Evolutionary conservation across 2,329 filamentous ascomycete genomes (phyloP).

Genomic region (Alternaria brassicae): DNA sequence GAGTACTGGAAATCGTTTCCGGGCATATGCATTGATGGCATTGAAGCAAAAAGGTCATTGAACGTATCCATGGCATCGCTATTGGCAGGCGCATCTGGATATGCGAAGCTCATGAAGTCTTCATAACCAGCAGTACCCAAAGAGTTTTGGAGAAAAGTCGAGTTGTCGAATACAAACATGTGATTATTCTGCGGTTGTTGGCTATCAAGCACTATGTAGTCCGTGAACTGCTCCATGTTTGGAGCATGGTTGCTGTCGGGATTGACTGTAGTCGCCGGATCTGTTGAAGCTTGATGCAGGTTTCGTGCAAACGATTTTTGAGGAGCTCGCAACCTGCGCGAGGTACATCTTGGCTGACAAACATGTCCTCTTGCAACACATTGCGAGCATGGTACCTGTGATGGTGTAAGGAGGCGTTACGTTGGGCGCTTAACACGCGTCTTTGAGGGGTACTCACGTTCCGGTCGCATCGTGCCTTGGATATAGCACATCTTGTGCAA

Average conservation of each 20-base stretch:
- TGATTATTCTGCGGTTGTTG: background rate
- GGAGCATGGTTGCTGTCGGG: background rate
- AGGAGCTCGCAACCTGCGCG: conserved; percentile 9
- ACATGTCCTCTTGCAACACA: conserved; percentile 12
- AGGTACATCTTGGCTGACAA: conserved; percentile 10
- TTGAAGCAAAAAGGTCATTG: background rate
- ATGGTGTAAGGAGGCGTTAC: conserved; percentile 1
- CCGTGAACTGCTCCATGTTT: conserved; percentile 7
- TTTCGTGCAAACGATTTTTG: conserved; percentile 1
- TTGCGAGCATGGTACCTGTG: conserved; percentile 13
- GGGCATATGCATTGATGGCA: conserved; percentile 2
- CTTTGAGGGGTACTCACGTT: conserved; percentile 5
- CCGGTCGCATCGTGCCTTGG: conserved; percentile 12
- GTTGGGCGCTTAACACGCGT: background rate
- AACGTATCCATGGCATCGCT: background rate
- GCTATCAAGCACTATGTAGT: background rate
- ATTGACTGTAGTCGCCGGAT: background rate
- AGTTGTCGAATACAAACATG: background rate
- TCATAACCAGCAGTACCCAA: conserved; percentile 6
- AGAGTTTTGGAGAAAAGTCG: background rate
- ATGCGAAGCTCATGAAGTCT: conserved; percentile 10
- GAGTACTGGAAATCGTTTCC: background rate
- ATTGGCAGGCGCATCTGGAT: background rate
- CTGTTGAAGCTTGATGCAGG: background rate
- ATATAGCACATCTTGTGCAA: conserved; percentile 15